Evolutionary conservation across 2,329 filamentous ascomycete genomes (phyloP).

Genomic region (Phialocephala subalpina): DNA sequence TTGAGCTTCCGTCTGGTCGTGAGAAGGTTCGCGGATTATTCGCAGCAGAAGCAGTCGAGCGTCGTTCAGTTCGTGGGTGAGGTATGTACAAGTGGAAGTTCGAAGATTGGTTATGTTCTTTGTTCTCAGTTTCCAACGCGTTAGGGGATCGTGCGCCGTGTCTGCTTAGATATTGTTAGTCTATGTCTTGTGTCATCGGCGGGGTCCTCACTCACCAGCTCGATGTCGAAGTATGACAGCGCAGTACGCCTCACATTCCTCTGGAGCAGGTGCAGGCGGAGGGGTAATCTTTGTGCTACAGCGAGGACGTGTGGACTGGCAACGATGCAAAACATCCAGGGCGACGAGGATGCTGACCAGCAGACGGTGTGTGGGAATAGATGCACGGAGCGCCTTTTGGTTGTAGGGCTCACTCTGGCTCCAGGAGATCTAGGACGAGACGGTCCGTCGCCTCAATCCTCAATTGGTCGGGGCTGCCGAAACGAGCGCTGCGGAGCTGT

Average conservation of each 20-base stretch:
- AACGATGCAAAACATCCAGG: conserved; percentile 9
- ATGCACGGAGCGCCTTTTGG: conserved; percentile 37
- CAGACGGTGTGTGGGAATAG: conserved; percentile 20
- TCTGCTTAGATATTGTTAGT: conserved; percentile 32
- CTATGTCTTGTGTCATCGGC: conserved; percentile 21
- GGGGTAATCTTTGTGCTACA: conserved; percentile 30
- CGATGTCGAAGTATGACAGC: conserved; percentile 8
- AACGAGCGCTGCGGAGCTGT: conserved; percentile 3
- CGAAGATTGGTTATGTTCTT: conserved; percentile 27
- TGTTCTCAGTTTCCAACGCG: conserved; percentile 34
- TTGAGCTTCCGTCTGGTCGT: not conserved
- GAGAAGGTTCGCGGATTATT: conserved; percentile 12
- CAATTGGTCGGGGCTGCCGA: conserved; percentile 14
- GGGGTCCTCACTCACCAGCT: conserved; percentile 18
- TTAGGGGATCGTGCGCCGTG: conserved; percentile 32
- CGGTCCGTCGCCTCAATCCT: conserved; percentile 23
- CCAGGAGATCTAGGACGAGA: conserved; percentile 27
- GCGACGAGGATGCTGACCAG: conserved; percentile 25
- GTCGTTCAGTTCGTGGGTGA: not conserved
- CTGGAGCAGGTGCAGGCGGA: conserved; percentile 9
- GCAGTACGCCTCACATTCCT: conserved; percentile 21
- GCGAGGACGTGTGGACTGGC: not conserved
- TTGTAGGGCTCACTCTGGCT: conserved; percentile 27
- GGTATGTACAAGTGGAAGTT: conserved; percentile 21
- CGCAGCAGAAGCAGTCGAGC: not conserved